Evolutionary conservation across 2,329 filamentous ascomycete genomes (phyloP), one percentile per base, ranked within the genome.

Genomic region (Zymoseptoria passerinii): DNA sequence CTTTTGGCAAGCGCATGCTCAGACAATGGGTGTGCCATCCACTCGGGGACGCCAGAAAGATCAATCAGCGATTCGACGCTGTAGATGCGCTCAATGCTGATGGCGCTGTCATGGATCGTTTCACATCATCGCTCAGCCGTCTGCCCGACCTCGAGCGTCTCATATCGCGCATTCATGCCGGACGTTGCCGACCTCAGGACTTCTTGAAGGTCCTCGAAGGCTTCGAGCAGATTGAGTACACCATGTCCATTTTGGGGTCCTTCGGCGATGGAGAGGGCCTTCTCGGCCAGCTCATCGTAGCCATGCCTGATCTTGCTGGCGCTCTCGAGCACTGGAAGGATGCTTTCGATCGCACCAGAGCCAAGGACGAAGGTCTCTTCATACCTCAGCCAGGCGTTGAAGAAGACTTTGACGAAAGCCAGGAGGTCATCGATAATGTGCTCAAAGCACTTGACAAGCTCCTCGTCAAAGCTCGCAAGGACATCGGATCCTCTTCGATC

Each of bases 21-120:
- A 88, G 92, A 56, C 91, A 96, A 72, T 99, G 94, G 94, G 88
- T 99, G 2, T 97, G 92, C 68, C 94, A 99, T 73, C 94, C 94
- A 2, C 79, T 99, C 13, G 90, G 91, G 71, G 88, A 96, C 73
- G 86, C 89, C 5, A 77, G 80, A 44, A 91, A 88, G 70, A 96
- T 99, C 77, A 96, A 97, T 68, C 91, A 95, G 64, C 85, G 94
- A 5, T 79, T 99, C 9, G 92, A 99, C 75, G 94, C 94, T 4
- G 91, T 99, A 4, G 94, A 97, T 68, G 86, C 92, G 68, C 78
- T 99, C 49, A 96, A 96, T 66, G 86, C 88, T 0, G 90, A 97
- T 70, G 81, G 83, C 0, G 85, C 81, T 23, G 79, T 95, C 28
- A 89, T 90, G 56, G 90, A 96, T 65, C 86, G 90, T 65, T 96